These are phyloP conservation scores for Stereocaulon alpinum DNA, from an alignment of 495 filamentous ascomycete genomes.

Conservation along the genomic window DNA sequence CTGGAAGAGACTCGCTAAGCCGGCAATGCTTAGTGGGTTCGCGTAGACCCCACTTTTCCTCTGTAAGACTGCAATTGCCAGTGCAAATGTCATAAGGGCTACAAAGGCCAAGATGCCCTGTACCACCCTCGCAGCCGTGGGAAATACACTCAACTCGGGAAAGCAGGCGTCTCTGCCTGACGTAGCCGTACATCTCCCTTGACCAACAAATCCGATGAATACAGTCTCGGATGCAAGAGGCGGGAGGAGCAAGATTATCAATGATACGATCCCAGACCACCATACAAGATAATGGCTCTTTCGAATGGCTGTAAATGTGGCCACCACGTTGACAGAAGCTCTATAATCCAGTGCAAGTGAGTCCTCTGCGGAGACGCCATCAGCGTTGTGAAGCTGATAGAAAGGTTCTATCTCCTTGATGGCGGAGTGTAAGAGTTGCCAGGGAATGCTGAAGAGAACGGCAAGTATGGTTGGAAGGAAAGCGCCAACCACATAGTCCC, in stretches of 20 bases:
- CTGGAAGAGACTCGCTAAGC: slow-evolving; percentile 28
- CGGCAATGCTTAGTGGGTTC: slow-evolving; percentile 35
- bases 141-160: slow-evolving; percentile 11
- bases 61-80: slow-evolving; percentile 5
- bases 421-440: slow-evolving; percentile 10
- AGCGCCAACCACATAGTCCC: slow-evolving; percentile 13
- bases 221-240: slow-evolving; percentile 14
- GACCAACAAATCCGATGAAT: slow-evolving; percentile 11
- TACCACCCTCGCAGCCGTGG: slow-evolving; percentile 11
- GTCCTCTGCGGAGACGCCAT: slow-evolving; percentile 9
- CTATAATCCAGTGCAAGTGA: slow-evolving; percentile 11
- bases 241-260: slow-evolving; percentile 5
- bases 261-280: slow-evolving; percentile 12
- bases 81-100: slow-evolving; percentile 2
- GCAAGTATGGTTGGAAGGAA: slow-evolving; percentile 13
- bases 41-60: slow-evolving; percentile 26
- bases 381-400: slow-evolving; percentile 13
- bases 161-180: slow-evolving; percentile 9
- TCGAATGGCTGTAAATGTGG: slow-evolving; percentile 6
- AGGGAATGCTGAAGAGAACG: slow-evolving; percentile 8
- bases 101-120: slow-evolving; percentile 12
- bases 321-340: slow-evolving; percentile 7
- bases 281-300: slow-evolving; percentile 13
- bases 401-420: slow-evolving; percentile 17
- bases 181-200: slow-evolving; percentile 3